Base-by-base conservation (phyloP, 768 basidiomycete species). In the Calocybe gangraenosa region DNA sequence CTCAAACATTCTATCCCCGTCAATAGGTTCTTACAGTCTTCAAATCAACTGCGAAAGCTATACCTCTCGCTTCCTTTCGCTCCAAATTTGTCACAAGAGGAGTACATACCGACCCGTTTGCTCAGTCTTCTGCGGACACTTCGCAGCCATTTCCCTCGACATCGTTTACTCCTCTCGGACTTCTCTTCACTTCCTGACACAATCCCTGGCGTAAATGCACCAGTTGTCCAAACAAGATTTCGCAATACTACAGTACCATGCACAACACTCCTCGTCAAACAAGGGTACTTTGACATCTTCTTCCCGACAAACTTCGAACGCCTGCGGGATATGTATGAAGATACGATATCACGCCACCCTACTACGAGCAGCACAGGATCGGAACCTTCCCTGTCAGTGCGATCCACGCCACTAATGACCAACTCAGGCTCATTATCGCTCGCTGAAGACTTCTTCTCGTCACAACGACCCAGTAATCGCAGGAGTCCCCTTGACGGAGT, bases 221-320 rank as follows among this genome's bases (percentile, higher is more conserved):
- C 96, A 9, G 96, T 98, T 18, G 96, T 98, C 18, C 96, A 99
- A 67, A 97, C 96, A 19, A 80, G 92, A 41, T 84, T 87, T 60
- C 81, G 79, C 36, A 87, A 86, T 48, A 76, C 78, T 37, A 93
- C 89, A 58, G 85, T 98, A 1, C 88, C 96, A 3, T 93, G 91
- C 57, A 74, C 83, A 51, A 97, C 90, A 11, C 75, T 96, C 46
- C 81, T 95, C 55, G 96, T 99, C 47, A 84, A 83, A 56, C 95
- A 88, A 58, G 96, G 96, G 7, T 94, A 84, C 68, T 99, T 99
- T 64, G 96, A 99, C 63, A 98, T 98, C 49, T 91, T 99, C 71
- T 99, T 99, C 70, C 96, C 96, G 8, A 98, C 95, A 10, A 71
- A 90, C 60, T 97, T 97, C 52, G 79, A 78, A 42, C 76, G 74